phyloP scores from a whole-genome alignment of 495 filamentous ascomycete genomes.

The Ramalina intermedia region DNA sequence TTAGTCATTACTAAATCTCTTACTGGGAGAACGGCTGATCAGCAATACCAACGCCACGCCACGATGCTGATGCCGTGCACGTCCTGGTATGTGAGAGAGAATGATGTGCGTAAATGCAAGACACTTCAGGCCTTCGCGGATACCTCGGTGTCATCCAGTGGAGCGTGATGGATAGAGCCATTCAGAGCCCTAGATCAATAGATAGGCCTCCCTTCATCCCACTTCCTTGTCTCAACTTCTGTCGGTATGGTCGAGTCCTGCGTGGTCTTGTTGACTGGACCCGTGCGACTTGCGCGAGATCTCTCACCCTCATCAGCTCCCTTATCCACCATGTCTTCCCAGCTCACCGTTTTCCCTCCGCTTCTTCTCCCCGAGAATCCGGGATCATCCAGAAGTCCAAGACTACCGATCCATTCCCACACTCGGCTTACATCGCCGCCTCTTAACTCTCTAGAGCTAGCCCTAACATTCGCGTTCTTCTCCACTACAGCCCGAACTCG shows the following conservation, averaged over 20 bases:
- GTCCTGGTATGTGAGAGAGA: neutral
- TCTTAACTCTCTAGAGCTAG: conserved; percentile 64
- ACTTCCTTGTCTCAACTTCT: conserved; percentile 29
- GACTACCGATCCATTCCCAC: conserved; percentile 90
- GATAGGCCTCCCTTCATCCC: conserved; percentile 51
- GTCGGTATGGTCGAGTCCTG: conserved; percentile 11
- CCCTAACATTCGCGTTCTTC: conserved; percentile 81
- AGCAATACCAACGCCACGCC: no score
- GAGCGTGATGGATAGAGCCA: neutral
- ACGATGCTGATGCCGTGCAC: no score
- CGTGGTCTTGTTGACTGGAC: no score
- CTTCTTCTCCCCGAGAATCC: conserved; percentile 10
- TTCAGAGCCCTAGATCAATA: conserved; percentile 27
- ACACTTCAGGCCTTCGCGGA: neutral
- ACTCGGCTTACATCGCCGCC: conserved; percentile 75
- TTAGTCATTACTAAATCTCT: neutral
- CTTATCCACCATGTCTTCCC: conserved; percentile 24
- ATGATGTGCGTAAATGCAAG: neutral
- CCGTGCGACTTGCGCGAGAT: no score
- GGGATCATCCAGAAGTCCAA: conserved; percentile 25
- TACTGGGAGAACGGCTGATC: no score
- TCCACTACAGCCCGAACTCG: conserved; percentile 74
- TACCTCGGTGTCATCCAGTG: neutral
- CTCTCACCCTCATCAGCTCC: conserved; percentile 25
- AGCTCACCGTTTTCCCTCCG: conserved; percentile 20